Evolutionary conservation across 2,329 filamentous ascomycete genomes (phyloP).

Genomic region (Aspergillus clavatus): DNA sequence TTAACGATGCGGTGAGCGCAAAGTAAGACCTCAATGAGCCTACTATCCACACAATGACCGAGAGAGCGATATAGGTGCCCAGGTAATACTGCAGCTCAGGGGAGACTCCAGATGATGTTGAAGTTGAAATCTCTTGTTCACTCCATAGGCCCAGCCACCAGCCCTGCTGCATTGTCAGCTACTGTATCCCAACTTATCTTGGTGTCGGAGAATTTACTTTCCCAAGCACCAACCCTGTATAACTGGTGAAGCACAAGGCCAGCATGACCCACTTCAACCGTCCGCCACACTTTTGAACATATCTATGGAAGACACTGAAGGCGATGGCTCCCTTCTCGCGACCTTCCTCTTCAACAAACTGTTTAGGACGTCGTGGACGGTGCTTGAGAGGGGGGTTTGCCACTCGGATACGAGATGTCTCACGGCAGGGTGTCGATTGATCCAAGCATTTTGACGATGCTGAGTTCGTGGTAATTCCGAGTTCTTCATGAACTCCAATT

Average conservation of each 20-base stretch:
- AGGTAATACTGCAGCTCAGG: neutral
- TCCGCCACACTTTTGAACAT: neutral
- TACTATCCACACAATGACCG: neutral
- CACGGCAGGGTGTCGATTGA: neutral
- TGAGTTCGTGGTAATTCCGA: neutral
- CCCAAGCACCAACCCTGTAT: neutral
- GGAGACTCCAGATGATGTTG: neutral
- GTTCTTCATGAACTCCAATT: neutral
- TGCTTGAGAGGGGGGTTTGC: neutral
- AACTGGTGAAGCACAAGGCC: neutral
- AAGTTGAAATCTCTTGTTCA: neutral
- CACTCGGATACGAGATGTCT: neutral
- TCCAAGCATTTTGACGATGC: neutral
- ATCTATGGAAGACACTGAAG: neutral
- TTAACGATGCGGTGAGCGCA: constrained; percentile 52
- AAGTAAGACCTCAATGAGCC: neutral
- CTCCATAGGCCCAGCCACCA: neutral
- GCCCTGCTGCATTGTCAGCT: neutral
- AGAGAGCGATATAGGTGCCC: neutral
- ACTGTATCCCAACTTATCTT: neutral
- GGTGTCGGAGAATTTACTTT: neutral
- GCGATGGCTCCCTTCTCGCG: neutral
- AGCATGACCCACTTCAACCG: neutral
- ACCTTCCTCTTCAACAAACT: neutral
- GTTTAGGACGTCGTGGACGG: neutral